Conservation (phyloP, 345 rosid genomes). For the Physaria fendleri region DNA sequence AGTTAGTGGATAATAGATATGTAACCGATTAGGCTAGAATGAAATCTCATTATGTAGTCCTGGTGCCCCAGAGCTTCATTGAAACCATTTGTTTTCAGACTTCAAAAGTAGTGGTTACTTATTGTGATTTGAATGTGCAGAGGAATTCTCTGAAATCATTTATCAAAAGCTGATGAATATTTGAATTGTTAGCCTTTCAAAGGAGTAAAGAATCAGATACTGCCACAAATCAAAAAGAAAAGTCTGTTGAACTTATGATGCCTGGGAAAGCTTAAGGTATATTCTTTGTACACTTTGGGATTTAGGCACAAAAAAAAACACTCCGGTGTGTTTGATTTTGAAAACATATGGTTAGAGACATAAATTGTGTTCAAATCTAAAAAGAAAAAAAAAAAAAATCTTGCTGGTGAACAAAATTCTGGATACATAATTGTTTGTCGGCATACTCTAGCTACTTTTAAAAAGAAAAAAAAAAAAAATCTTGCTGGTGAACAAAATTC, state of each 20-base stretch:
- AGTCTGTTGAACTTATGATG: conserved; percentile 9
- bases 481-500: conserved; percentile 8
- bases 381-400: background rate
- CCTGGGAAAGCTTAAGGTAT: background rate
- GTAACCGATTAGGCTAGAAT: background rate
- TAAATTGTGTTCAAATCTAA: conserved; percentile 3
- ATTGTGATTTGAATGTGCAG: conserved; percentile 14
- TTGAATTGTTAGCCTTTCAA: background rate
- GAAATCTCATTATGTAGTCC: background rate
- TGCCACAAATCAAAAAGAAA: background rate
- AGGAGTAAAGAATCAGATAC: background rate
- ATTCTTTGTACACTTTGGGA: conserved; percentile 13
- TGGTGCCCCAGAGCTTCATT: background rate
- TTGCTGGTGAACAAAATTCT: conserved; percentile 9
- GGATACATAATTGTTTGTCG: background rate
- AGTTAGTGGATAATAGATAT: background rate
- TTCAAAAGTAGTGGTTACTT: background rate
- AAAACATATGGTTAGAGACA: conserved; percentile 4
- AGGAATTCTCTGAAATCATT: conserved; percentile 17
- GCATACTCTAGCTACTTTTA: conserved; percentile 15
- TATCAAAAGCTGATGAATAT: background rate
- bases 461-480: background rate
- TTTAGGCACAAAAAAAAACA: background rate
- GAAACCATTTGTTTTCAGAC: background rate
- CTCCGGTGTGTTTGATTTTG: background rate